Evolutionary conservation across 306 rosid species (phyloP), one percentile per base, ranked within the genome.

Genomic region (Crataegus laevigata): DNA sequence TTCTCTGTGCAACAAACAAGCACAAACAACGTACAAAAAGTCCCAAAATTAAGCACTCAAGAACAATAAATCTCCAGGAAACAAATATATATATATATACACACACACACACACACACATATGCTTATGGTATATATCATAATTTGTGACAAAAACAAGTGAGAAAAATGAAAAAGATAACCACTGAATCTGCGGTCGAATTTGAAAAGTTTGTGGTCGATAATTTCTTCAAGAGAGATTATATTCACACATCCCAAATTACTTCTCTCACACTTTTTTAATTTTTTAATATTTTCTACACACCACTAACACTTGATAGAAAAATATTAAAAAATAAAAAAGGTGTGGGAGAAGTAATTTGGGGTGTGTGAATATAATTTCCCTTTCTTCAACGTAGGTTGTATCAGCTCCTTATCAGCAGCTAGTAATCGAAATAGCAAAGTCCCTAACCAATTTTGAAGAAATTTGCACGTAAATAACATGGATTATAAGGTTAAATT

Each of bases 161-260:
- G 3, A 24, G 4, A 54, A 6, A 52, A 40, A 66, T 18, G 38
- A 34, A n/a, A 51, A 26, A 2, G 79, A 0, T 8, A 38, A 93
- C 98, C 98, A 68, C 91, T 91, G 79, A 88, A 38, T 84, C 82
- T 87, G 72, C 97, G 93, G 21, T 89, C 85, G 82, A 93, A 93
- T 84, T 89, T 93, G 90, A 93, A 19, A 22, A 93, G 63, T 67
- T 87, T 93, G 57, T 89, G 97, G 76, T 93, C 98, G 73, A 93
- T 86, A 73, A 93, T 89, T 85, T 93, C 98, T 69, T 91, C 97
- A 10, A 91, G n/a, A n/a, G n/a, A n/a, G n/a, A n/a, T n/a, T n/a
- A n/a, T n/a, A n/a, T n/a, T n/a, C n/a, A n/a, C n/a, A n/a, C n/a
- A n/a, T n/a, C n/a, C n/a, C n/a, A n/a, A n/a, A n/a, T n/a, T n/a